Conservation (phyloP, 306 rosid species). For the Crataegus laevigata region DNA sequence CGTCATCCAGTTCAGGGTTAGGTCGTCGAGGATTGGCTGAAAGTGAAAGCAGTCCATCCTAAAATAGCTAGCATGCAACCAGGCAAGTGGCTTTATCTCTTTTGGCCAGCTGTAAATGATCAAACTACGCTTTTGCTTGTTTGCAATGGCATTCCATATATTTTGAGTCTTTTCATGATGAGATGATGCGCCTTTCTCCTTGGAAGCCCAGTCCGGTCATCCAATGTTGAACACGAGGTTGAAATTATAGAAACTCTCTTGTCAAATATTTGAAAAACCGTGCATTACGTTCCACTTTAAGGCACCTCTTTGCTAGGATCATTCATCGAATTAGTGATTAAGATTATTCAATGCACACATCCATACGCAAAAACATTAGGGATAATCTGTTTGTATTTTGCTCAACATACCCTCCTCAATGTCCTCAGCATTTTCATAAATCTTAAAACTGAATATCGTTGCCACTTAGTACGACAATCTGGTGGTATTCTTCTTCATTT, state of each 20-base stretch:
- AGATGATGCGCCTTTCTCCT: neutral
- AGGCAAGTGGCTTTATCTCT: neutral
- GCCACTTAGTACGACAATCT: no score
- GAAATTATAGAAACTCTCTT: neutral
- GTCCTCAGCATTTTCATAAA: no score
- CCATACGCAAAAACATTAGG: neutral
- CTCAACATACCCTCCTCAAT: neutral
- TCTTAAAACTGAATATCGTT: neutral
- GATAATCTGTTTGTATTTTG: neutral
- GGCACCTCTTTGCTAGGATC: neutral
- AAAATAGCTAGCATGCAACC: no score
- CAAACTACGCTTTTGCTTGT: neutral
- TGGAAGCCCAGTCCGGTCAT: neutral
- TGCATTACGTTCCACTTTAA: neutral
- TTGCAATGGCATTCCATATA: neutral
- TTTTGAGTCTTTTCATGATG: neutral
- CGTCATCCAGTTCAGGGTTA: neutral
- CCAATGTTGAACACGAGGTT: neutral
- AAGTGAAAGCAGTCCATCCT: neutral
- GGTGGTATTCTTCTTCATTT: no score
- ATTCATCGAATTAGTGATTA: no score
- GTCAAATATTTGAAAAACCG: neutral
- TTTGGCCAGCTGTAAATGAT: neutral
- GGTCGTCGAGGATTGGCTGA: slow-evolving; percentile 1
- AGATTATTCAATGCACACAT: no score